Base-by-base conservation (phyloP, 495 filamentous ascomycete species). In the Penicillium macrosclerotiorum region DNA sequence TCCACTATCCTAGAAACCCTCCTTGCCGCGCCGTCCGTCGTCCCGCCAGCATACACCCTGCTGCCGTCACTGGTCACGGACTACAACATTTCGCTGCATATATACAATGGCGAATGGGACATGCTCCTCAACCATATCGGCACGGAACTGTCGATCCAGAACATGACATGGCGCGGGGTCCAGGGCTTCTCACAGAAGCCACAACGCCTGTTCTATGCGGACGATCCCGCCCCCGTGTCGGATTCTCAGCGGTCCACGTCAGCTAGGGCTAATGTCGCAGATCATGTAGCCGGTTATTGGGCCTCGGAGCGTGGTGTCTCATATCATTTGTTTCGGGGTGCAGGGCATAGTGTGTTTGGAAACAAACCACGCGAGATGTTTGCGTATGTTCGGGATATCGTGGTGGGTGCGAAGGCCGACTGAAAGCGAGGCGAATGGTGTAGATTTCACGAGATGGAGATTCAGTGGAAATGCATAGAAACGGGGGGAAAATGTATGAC, bases 41-140 rank as follows among this genome's bases (percentile, higher is more conserved):
- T 48, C 1, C 54, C 63, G 4, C 65, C 65, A 1, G 63, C 56
- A 8, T 71, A 72, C 45, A 22, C 23, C 5, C 39, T 74, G 14
- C 54, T 72, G 14, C 69, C 67, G 1, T 34, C 34, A 6, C 47
- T 73, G 31, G 38, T 73, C 16, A 69, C 57, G 0, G 39, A 47
- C 8, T 42, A 68, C 34, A 72, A 67, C 12, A 40, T 71, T 45
- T 56, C 59, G 9, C 50, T 73, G 9, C 65, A 72, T 42, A 32
- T 73, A 26, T 73, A 68, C 40, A 59, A 57, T 18, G 70, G 70
- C 13, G 63, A 72, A 29, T 52, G 60, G 53, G 70, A 73, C 48
- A 59, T 72, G 57, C 32, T 72, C 24, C 47, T 70, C 45, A 73
- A 71, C 29, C 65, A 72, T 49, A 37, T 66, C 20, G 72, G 70